phyloP scores from a whole-genome alignment of 1,284 basidiomycete genomes.

The Cutaneotrichosporon curvatum region DNA sequence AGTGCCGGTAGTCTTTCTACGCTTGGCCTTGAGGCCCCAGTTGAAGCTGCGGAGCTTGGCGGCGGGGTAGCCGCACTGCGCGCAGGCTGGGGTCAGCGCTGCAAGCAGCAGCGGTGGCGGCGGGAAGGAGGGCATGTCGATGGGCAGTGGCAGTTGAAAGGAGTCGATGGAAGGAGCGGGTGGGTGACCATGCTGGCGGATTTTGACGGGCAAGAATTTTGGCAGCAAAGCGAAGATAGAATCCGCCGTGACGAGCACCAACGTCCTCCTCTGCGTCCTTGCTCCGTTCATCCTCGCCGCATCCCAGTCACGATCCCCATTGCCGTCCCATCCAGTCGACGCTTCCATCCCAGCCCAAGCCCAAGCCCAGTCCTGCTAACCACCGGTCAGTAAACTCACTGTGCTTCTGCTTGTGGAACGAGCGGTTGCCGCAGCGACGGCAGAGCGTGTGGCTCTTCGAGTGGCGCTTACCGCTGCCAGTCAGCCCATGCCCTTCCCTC shows the following conservation, averaged over 20 bases:
- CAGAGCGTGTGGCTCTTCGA: slow-evolving; percentile 97
- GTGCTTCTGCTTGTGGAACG: slow-evolving; percentile 97
- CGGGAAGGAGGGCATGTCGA: too few species aligned
- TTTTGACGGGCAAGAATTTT: background rate
- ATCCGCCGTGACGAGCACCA: too few species aligned
- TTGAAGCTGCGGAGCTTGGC: slow-evolving; percentile 15
- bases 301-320: too few species aligned
- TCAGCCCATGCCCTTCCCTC: slow-evolving; percentile 3
- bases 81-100: slow-evolving; percentile 60
- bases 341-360: too few species aligned
- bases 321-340: too few species aligned
- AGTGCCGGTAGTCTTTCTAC: slow-evolving; percentile 94
- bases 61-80: slow-evolving; percentile 85
- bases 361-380: too few species aligned
- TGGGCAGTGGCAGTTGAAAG: background rate
- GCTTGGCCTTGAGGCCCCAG: slow-evolving; percentile 98
- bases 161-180: background rate
- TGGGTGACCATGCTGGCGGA: background rate
- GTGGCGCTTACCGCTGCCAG: slow-evolving; percentile 76
- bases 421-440: slow-evolving; percentile 84
- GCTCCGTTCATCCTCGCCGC: too few species aligned
- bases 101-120: background rate
- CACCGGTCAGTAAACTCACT: too few species aligned
- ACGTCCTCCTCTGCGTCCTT: too few species aligned
- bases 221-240: too few species aligned